Conservation (phyloP, 1,139 yeast species). For the Taiozyma sp. region DNA sequence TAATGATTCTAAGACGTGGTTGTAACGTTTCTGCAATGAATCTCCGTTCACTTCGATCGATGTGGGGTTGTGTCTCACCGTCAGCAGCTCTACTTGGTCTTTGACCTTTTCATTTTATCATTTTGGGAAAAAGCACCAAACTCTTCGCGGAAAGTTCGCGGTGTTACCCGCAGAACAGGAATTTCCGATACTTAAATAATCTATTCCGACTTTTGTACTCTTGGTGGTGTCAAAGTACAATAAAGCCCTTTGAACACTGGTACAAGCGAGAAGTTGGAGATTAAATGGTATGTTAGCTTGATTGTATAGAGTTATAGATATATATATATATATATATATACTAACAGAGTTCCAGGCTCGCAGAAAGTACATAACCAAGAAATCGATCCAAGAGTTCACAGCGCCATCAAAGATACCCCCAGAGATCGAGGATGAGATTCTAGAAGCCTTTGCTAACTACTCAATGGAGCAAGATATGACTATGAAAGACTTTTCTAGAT, state of each 20-base stretch:
- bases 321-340: not conserved
- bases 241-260: not conserved
- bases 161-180: not conserved
- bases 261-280: not conserved
- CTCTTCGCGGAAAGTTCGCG: not conserved
- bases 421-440: slow-evolving; percentile 35
- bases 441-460: slow-evolving; percentile 33
- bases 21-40: not conserved
- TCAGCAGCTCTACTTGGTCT: not conserved
- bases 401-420: slow-evolving; percentile 29
- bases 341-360: slow-evolving; percentile 1
- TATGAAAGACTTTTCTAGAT: slow-evolving; percentile 24
- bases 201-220: not conserved
- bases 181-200: not conserved
- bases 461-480: slow-evolving; percentile 33
- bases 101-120: not conserved
- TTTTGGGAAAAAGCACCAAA: not conserved
- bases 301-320: not conserved
- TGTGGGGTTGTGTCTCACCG: not conserved
- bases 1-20: not conserved
- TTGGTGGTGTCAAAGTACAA: not conserved
- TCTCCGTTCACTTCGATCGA: not conserved
- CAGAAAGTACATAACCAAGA: slow-evolving; percentile 17
- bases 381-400: slow-evolving; percentile 25
- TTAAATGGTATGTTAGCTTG: not conserved